A percentile compares a stretch with the other conserved stretches of the same genome.
Evolutionary conservation across 805 yeast species (phyloP).

Genomic region (Cyberlindnera xishuangbannaensis): DNA sequence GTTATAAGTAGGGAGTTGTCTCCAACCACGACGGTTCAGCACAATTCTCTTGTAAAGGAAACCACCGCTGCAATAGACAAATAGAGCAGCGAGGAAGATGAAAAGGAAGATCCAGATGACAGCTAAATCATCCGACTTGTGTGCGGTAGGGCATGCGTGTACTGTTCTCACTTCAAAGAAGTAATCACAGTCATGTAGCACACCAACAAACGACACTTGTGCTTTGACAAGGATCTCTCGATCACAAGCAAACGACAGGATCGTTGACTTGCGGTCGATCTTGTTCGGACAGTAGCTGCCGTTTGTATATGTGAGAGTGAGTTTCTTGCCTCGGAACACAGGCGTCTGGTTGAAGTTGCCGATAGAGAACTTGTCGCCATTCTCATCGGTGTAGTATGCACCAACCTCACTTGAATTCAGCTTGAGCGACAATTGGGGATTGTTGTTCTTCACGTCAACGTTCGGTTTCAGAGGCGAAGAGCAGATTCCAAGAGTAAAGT

Average conservation of each 20-base stretch:
- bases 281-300: conserved; percentile 63
- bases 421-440: conserved; percentile 7
- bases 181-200: conserved; percentile 70
- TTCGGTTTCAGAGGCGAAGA: conserved; percentile 41
- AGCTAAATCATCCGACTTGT: conserved; percentile 56
- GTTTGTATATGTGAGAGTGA: conserved; percentile 61
- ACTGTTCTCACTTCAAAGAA: conserved; percentile 80
- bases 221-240: conserved; percentile 64
- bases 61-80: conserved; percentile 40
- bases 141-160: conserved; percentile 81
- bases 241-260: conserved; percentile 74
- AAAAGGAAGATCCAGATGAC: conserved; percentile 60
- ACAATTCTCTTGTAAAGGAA: conserved; percentile 30
- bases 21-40: conserved; percentile 32
- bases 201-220: conserved; percentile 62
- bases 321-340: conserved; percentile 61
- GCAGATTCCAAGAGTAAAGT: conserved; percentile 73
- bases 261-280: conserved; percentile 51
- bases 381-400: conserved; percentile 46
- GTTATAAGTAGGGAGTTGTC: conserved; percentile 27
- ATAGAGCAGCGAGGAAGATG: conserved; percentile 38
- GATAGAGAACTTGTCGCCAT: conserved; percentile 43
- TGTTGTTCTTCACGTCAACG: conserved; percentile 23
- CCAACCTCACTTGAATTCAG: conserved; percentile 43
- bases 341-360: conserved; percentile 63